These are phyloP conservation scores for Prunus persica DNA, from an alignment of 306 rosid genomes.

Conservation along the genomic window Prunus_persica_NCBIv2 NC_034009.1:36138001-36138500, in stretches of 20 bases:
- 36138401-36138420: not conserved
- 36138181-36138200: not conserved
- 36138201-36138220: not conserved
- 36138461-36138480: constrained; percentile 40
- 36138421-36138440: constrained; percentile 5
- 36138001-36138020: constrained; percentile 57
- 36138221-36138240: not conserved
- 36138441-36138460: constrained; percentile 7
- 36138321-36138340: too few relatives aligned
- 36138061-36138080: constrained; percentile 1
- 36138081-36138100: constrained; percentile 12
- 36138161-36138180: not conserved
- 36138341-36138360: too few relatives aligned
- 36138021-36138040: constrained; percentile 86
- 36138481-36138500: constrained; percentile 46
- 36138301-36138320: too few relatives aligned
- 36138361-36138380: not conserved
- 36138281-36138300: too few relatives aligned
- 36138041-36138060: constrained; percentile 75
- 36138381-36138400: not conserved
- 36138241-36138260: not conserved
- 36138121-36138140: not conserved
- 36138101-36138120: constrained; percentile 11
- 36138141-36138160: constrained; percentile 12
- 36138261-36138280: not conserved